phyloP scores from a whole-genome alignment of 1,139 yeast species.

The Geotrichum macrosporum region DNA sequence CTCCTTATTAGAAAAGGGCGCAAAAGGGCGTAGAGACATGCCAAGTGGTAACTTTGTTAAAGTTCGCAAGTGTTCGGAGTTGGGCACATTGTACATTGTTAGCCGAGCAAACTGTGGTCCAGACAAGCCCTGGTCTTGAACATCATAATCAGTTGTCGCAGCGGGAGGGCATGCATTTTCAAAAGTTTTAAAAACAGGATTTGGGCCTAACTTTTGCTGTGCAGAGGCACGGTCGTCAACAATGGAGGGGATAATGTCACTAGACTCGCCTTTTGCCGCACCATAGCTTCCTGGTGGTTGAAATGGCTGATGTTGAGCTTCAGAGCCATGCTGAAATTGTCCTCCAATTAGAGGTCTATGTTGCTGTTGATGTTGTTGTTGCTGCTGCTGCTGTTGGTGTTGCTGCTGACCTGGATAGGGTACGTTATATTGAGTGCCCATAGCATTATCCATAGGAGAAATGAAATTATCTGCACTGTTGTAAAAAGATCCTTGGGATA shows the following conservation, averaged over 20 bases:
- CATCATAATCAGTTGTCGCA: conserved; percentile 66
- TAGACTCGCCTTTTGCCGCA: conserved; percentile 1
- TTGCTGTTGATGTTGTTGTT: conserved; percentile 15
- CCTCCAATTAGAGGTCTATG: background rate
- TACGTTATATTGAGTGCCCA: no score
- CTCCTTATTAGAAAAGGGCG: conserved; percentile 34
- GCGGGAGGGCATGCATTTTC: conserved; percentile 77
- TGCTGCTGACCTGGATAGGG: conserved; percentile 4
- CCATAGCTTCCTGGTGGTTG: background rate
- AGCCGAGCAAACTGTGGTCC: conserved; percentile 75
- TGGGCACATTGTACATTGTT: conserved; percentile 82
- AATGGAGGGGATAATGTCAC: conserved; percentile 45
- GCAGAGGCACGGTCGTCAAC: conserved; percentile 53
- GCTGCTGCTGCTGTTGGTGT: no score
- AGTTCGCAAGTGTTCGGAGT: conserved; percentile 61
- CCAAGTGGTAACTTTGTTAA: conserved; percentile 80
- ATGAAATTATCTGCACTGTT: background rate
- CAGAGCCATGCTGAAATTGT: conserved; percentile 1
- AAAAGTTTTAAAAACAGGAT: conserved; percentile 59
- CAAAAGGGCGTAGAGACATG: conserved; percentile 78
- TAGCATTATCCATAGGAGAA: conserved; percentile 7
- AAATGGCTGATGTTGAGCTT: background rate
- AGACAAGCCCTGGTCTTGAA: conserved; percentile 79
- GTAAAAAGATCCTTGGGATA: background rate
- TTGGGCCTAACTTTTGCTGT: conserved; percentile 45